phyloP scores from a whole-genome alignment of 257 asterid genomes.

The Fraxinus excelsior region DNA sequence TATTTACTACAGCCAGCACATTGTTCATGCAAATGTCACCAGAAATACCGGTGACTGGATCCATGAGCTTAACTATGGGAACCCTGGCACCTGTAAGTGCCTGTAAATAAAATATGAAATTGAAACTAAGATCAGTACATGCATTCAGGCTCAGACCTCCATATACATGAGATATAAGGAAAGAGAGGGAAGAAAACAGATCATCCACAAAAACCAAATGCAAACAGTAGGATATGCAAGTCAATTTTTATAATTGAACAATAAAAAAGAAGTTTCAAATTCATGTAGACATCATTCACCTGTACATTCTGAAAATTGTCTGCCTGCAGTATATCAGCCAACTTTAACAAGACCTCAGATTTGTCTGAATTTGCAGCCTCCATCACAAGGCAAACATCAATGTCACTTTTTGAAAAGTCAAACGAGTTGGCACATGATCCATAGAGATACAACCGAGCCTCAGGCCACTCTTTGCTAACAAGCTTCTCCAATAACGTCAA shows the following conservation, averaged over 20 bases:
- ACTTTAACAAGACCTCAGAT: slow-evolving; percentile 70
- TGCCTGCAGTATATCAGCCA: slow-evolving; percentile 76
- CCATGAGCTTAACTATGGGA: slow-evolving; percentile 97
- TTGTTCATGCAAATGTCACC: slow-evolving; percentile 94
- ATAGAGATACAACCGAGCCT: slow-evolving; percentile 72
- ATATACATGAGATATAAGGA: background rate
- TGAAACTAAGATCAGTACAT: slow-evolving; percentile 10
- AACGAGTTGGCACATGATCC: slow-evolving; percentile 98
- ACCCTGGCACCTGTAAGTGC: slow-evolving; percentile 98
- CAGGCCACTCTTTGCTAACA: slow-evolving; percentile 81
- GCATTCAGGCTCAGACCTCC: background rate
- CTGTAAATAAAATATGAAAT: slow-evolving; percentile 43
- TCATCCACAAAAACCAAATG: background rate
- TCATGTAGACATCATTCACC: slow-evolving; percentile 38
- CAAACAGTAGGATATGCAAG: background rate
- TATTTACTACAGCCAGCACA: slow-evolving; percentile 84
- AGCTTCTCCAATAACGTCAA: slow-evolving; percentile 58
- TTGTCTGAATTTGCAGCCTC: slow-evolving; percentile 57
- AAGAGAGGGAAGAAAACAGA: background rate
- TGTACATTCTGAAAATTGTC: slow-evolving; percentile 87
- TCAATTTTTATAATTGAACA: background rate
- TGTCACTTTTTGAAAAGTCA: slow-evolving; percentile 89
- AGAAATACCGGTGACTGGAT: slow-evolving; percentile 84
- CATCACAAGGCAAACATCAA: slow-evolving; percentile 86
- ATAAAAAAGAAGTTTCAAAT: background rate